A percentile compares a stretch with the other conserved stretches of the same genome.
Evolutionary conservation across 179 eudicot species (phyloP).

Genomic region (Amaranthus tricolor): DNA sequence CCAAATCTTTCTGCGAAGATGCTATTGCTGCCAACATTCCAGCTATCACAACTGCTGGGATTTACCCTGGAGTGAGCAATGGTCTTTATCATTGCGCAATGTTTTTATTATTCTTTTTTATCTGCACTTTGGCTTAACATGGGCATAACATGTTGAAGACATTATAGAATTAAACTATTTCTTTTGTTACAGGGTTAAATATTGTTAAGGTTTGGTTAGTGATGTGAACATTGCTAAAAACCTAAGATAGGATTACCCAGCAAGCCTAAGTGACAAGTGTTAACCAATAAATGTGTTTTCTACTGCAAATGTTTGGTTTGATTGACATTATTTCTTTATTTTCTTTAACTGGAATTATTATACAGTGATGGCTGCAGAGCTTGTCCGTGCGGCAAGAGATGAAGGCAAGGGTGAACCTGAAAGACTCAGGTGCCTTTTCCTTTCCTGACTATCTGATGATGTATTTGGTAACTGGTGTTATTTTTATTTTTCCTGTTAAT

Average conservation of each 20-base stretch:
- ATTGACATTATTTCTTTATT: background rate
- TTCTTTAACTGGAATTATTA: constrained; percentile 12
- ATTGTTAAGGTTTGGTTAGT: background rate
- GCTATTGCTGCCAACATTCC: constrained; percentile 78
- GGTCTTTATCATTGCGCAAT: constrained; percentile 42
- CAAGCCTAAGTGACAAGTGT: constrained; percentile 7
- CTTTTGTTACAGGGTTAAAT: background rate
- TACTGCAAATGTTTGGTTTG: background rate
- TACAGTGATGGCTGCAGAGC: constrained; percentile 98
- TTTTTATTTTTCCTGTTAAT: background rate
- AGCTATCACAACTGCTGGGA: constrained; percentile 96
- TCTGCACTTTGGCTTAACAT: background rate
- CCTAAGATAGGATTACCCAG: background rate
- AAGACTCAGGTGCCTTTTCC: constrained; percentile 61
- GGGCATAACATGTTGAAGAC: background rate
- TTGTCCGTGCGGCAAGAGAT: constrained; percentile 69
- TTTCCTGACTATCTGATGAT: background rate
- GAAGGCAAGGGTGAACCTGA: constrained; percentile 72
- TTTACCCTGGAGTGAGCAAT: constrained; percentile 99
- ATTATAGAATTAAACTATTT: background rate
- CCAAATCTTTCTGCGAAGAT: constrained; percentile 69
- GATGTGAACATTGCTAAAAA: background rate
- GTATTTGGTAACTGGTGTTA: background rate
- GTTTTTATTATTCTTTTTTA: constrained; percentile 1
- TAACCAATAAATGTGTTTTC: background rate